Evolutionary conservation across 805 yeast species (phyloP).

Genomic region (Cyberlindnera maritima): DNA sequence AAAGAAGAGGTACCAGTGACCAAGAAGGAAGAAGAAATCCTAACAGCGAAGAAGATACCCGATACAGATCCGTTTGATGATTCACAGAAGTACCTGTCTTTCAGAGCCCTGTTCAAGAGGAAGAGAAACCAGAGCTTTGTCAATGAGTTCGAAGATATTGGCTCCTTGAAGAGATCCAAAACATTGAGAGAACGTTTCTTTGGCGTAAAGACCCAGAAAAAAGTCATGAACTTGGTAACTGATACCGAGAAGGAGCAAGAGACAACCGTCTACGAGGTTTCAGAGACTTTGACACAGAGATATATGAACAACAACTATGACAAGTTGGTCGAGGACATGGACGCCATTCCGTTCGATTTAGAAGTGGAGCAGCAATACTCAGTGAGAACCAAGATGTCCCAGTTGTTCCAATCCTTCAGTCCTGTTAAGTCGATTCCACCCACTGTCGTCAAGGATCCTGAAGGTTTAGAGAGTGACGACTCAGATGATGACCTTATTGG

Average conservation of each 20-base stretch:
- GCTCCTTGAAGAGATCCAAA: constrained; percentile 2
- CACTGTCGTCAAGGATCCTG: constrained; percentile 3
- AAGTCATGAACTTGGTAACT: background rate
- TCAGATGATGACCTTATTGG: constrained; percentile 6
- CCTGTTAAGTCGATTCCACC: constrained; percentile 13
- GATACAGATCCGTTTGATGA: background rate
- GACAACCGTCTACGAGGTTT: constrained; percentile 4
- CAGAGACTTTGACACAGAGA: constrained; percentile 28
- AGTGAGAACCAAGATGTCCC: constrained; percentile 10
- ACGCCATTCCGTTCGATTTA: constrained; percentile 26
- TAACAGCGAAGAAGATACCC: too few species aligned
- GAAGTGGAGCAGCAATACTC: constrained; percentile 11
- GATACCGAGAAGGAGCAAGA: background rate
- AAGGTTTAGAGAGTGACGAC: constrained; percentile 1
- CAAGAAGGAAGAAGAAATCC: background rate
- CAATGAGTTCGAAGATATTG: constrained; percentile 3
- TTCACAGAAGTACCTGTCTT: background rate
- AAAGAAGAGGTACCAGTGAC: too few species aligned
- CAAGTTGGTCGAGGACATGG: constrained; percentile 23
- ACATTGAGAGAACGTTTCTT: constrained; percentile 13
- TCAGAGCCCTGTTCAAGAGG: constrained; percentile 9
- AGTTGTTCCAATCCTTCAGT: constrained; percentile 18
- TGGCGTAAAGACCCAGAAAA: background rate
- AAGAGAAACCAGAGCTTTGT: constrained; percentile 4
- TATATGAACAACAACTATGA: constrained; percentile 24